Percentiles rank a stretch among this genome's conserved stretches.
Evolutionary conservation across 1,284 basidiomycete species (phyloP).

Genomic region (Leccinum griseonigrum): DNA sequence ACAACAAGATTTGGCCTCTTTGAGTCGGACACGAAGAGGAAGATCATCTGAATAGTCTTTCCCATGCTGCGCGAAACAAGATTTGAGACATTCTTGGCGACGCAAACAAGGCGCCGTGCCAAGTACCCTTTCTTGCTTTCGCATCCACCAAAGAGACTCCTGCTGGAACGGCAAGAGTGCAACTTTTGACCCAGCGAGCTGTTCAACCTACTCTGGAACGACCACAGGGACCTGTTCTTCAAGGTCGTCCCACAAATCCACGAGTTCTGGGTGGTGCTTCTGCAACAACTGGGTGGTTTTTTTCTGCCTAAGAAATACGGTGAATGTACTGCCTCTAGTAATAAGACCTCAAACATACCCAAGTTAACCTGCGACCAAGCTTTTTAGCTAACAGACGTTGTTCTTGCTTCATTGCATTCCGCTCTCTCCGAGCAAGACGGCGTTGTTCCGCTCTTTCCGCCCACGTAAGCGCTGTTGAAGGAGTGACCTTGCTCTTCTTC

Average conservation of each 20-base stretch:
- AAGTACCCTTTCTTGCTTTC: constrained; percentile 85
- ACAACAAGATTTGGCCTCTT: constrained; percentile 87
- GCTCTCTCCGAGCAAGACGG: constrained; percentile 21
- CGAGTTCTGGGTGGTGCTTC: constrained; percentile 74
- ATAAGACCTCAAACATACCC: constrained; percentile 39
- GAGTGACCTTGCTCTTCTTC: constrained; percentile 33
- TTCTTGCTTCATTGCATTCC: constrained; percentile 41
- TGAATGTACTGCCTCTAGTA: not conserved
- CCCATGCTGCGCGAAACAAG: constrained; percentile 72
- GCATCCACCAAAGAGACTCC: constrained; percentile 96
- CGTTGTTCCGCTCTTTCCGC: constrained; percentile 2
- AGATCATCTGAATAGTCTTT: constrained; percentile 97
- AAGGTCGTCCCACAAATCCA: constrained; percentile 87
- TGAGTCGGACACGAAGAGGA: constrained; percentile 80
- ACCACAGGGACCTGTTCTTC: constrained; percentile 62
- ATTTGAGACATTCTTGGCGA: constrained; percentile 6
- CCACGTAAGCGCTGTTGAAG: constrained; percentile 24
- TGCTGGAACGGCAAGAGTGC: constrained; percentile 79
- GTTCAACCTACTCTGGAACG: constrained; percentile 70
- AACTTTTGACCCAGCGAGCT: constrained; percentile 79
- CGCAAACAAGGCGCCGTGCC: constrained; percentile 86
- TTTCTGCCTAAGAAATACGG: constrained; percentile 61
- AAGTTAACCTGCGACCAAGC: constrained; percentile 70
- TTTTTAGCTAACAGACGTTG: constrained; percentile 48
- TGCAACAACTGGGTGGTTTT: constrained; percentile 62